These are phyloP conservation scores for Xerocomus brunneocitrinus DNA, from an alignment of 768 basidiomycete genomes.

Conservation along the genomic window DNA sequence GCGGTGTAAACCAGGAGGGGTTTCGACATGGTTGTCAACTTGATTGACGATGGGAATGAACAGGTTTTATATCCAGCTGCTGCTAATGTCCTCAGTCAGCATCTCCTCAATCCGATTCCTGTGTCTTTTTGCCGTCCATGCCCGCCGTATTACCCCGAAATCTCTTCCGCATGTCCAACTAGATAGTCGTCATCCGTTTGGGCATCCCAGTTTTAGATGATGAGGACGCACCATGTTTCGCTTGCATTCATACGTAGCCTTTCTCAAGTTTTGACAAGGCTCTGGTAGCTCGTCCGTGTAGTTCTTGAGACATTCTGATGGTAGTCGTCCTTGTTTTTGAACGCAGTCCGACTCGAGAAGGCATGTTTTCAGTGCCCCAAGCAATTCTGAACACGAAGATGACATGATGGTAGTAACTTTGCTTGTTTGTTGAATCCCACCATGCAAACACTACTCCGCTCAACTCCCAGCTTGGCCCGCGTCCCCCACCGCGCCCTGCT, in stretches of 20 bases:
- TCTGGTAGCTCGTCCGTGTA: constrained; percentile 76
- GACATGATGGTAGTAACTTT: constrained; percentile 47
- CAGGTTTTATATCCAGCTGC: constrained; percentile 11
- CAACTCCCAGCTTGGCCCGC: constrained; percentile 52
- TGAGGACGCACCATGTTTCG: constrained; percentile 66
- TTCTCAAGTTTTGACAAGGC: constrained; percentile 72
- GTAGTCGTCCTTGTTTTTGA: constrained; percentile 67
- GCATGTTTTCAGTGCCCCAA: constrained; percentile 78
- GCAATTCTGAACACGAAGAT: constrained; percentile 72
- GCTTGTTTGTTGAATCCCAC: constrained; percentile 7
- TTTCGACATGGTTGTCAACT: constrained; percentile 18
- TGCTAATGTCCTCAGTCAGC: constrained; percentile 21
- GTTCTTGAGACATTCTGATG: constrained; percentile 78
- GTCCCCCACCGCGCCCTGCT: constrained; percentile 65
- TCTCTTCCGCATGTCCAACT: constrained; percentile 84
- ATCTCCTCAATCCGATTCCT: constrained; percentile 1
- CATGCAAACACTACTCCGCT: constrained; percentile 41
- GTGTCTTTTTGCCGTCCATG: constrained; percentile 31
- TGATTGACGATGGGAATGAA: not conserved
- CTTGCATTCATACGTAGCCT: constrained; percentile 88
- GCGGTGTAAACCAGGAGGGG: constrained; percentile 33
- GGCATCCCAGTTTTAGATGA: not conserved
- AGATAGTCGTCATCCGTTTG: not conserved
- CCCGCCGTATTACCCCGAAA: constrained; percentile 71
- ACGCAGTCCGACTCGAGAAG: constrained; percentile 86